Evolutionary conservation across 192 early-diverging fungal genomes (phyloP), one percentile per base, ranked within the genome.

Genomic region (Coemansia sp.): DNA sequence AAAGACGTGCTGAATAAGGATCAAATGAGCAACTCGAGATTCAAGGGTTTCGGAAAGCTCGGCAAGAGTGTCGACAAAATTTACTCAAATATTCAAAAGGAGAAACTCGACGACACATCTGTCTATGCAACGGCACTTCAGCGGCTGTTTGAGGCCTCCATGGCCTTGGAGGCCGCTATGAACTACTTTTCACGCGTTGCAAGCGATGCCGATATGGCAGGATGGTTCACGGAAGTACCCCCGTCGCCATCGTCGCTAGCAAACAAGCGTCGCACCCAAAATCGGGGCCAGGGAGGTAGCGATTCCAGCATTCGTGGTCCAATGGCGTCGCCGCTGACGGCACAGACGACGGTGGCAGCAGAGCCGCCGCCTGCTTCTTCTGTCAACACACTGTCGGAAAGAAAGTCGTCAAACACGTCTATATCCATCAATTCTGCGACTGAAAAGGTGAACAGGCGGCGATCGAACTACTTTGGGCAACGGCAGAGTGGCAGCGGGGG

Each of bases 31-130:
- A 81, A 81, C 30, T 63, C 74, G 14, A 68, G 81, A 30, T 83
- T 83, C 66, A 77, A 78, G 49, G 76, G 81, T 4, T 57, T 83
- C 5, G 81, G 81, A 6, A 83, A 83, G 62, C 72, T 83, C 6
- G 81, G 81, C 34, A 83, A 83, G 48, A 83, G 81, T 61, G 81
- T 83, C n/a, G 81, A 83, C 38, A 71, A 71, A n/a, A 46, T 83
- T 16, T 83, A 83, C 63, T 83, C 81, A 5, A 83, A 78, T 23
- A 83, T 83, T 11, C 81, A 83, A 48, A 83, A 83, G 62, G 81
- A 83, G 49, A 83, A 83, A 55, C 63, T 83, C 21, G 81, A 83
- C 45, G 76, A 83, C 62, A 83, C 81, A 5, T 70, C 75, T 0
- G 63, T 60, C 14, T 83, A 83, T 41, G 72, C 74, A 21, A 66